phyloP scores from a whole-genome alignment of 2,329 filamentous ascomycete species.

The Cadophora sp. region DNA sequence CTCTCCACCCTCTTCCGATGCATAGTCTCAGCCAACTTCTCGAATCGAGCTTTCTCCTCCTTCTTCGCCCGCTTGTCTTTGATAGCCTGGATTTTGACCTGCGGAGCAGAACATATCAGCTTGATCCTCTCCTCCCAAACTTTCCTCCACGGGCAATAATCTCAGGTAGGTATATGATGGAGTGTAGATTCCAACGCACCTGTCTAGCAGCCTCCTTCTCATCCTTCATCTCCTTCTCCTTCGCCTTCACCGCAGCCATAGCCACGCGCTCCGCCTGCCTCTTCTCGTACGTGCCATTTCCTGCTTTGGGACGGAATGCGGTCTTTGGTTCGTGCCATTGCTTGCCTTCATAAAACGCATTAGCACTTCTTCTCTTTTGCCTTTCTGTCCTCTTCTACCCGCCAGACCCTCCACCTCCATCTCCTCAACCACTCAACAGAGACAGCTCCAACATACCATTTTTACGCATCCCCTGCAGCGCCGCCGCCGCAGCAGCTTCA shows the following conservation, averaged over 20 bases:
- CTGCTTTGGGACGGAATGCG: conserved; percentile 82
- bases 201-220: conserved; percentile 91
- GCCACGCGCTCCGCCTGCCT: conserved; percentile 74
- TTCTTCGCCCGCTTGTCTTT: conserved; percentile 87
- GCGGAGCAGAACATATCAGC: conserved; percentile 30
- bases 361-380: neutral
- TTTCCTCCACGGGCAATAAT: neutral
- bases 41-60: conserved; percentile 91
- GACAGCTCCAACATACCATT: conserved; percentile 66
- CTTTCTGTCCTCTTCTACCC: neutral
- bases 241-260: conserved; percentile 81
- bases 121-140: neutral
- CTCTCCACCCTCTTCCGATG: conserved; percentile 93
- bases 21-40: conserved; percentile 97
- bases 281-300: conserved; percentile 80
- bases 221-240: conserved; percentile 94
- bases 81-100: conserved; percentile 80
- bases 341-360: conserved; percentile 69
- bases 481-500: conserved; percentile 13
- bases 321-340: conserved; percentile 89
- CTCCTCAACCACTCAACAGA: neutral
- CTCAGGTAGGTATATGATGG: too few relatives aligned
- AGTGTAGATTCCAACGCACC: conserved; percentile 55
- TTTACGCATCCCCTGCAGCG: conserved; percentile 70
- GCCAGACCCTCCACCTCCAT: neutral